Evolutionary conservation across 805 yeast species (phyloP).

Genomic region (Saccharomyces eubayanus): DNA sequence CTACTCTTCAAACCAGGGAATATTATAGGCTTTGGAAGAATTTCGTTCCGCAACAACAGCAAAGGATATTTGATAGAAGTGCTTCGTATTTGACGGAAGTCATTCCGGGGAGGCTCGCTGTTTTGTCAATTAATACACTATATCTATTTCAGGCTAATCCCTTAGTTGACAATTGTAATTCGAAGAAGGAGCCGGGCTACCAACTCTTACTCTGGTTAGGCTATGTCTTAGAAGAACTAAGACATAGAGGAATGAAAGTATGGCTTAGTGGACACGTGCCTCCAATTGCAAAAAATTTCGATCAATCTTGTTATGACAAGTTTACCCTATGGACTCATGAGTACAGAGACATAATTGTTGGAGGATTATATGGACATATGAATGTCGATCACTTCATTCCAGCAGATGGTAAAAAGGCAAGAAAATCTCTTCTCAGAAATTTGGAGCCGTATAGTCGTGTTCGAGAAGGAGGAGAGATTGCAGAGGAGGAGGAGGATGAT

Average conservation of each 20-base stretch:
- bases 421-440: constrained; percentile 33
- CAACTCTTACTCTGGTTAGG: constrained; percentile 73
- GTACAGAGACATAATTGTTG: constrained; percentile 73
- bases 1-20: constrained; percentile 80
- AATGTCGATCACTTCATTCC: constrained; percentile 81
- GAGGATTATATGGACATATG: constrained; percentile 85
- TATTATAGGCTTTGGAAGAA: constrained; percentile 63
- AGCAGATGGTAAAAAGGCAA: constrained; percentile 60
- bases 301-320: constrained; percentile 63
- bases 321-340: constrained; percentile 76
- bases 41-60: constrained; percentile 69
- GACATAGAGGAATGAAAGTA: constrained; percentile 68
- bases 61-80: constrained; percentile 65
- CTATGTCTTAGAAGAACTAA: constrained; percentile 58
- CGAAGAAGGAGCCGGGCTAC: constrained; percentile 70
- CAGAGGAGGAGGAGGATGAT: constrained; percentile 11
- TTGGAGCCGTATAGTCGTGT: constrained; percentile 9
- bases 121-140: constrained; percentile 68
- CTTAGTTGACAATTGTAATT: constrained; percentile 71
- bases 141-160: constrained; percentile 73
- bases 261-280: constrained; percentile 90
- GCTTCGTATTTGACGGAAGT: constrained; percentile 70
- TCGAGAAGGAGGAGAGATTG: constrained; percentile 23
- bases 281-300: constrained; percentile 71
- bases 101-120: constrained; percentile 71